A percentile compares a stretch with the other conserved stretches of the same genome.
These are phyloP conservation scores for Oropetium thomaeum DNA, from an alignment of 176 grass and related monocot species.

Conservation along the genomic window DNA sequence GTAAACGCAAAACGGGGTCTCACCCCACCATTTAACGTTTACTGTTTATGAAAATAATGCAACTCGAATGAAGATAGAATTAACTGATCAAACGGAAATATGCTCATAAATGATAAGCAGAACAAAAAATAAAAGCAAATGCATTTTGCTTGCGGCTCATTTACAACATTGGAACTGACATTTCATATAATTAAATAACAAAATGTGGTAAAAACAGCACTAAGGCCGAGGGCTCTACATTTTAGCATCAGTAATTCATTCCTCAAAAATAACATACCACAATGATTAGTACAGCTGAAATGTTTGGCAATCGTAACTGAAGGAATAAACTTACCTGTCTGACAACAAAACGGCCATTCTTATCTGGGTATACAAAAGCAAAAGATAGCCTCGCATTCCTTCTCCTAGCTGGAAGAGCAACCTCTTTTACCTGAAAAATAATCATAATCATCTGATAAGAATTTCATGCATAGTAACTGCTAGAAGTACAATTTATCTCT, in stretches of 20 bases:
- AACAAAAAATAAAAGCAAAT: not conserved
- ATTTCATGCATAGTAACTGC: not conserved
- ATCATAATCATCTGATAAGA: constrained; percentile 12
- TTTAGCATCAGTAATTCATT: not conserved
- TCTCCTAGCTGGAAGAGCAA: constrained; percentile 86
- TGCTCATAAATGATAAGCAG: not conserved
- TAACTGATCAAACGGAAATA: not conserved
- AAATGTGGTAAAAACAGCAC: not conserved
- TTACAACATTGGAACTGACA: not conserved
- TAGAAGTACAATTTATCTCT: not conserved
- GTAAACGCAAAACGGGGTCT: too few species aligned
- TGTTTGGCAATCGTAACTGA: constrained; percentile 1
- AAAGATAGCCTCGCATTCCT: constrained; percentile 91
- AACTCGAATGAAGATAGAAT: not conserved
- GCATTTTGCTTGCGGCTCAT: not conserved
- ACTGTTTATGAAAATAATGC: not conserved
- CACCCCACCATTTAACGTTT: too few species aligned
- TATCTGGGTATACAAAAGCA: constrained; percentile 90
- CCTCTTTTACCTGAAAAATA: constrained; percentile 87
- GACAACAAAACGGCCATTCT: constrained; percentile 87
- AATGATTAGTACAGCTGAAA: not conserved
- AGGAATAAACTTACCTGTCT: constrained; percentile 51
- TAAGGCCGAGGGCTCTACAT: not conserved
- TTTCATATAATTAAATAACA: not conserved
- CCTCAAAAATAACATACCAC: not conserved